Base-by-base conservation (phyloP, 129 eudicot species). In the Scalesia atractyloides region DNA sequence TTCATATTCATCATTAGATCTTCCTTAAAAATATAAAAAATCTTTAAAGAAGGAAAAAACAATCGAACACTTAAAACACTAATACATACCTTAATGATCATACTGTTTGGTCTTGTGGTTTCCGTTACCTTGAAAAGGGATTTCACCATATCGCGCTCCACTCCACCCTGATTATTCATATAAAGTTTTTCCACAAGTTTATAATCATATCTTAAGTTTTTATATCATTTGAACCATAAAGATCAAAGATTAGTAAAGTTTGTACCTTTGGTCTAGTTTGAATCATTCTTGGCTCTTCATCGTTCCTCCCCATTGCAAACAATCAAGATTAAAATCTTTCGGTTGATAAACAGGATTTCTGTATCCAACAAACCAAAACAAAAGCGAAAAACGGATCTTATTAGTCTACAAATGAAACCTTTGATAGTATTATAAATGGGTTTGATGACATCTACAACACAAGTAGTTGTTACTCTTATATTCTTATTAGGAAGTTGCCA, bases 41-140 rank as follows among this genome's bases (percentile, higher is more conserved):
- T 49, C 14, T 50, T 37, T 16, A 65, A 56, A 26, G 3, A 9
- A 9, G 20, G 5, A 17, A 52, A 26, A 63, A 20, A n/a, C n/a
- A 50, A 1, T 18, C 13, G 0, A 33, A 57, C 39, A 54, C 58
- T 19, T 2, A 62, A 60, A 73, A 26, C 26, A 22, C 77, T 2
- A 68, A 60, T 68, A 26, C 26, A 34, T 80, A 84, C 93, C 87
- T 84, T 84, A 22, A 87, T 37, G 67, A 87, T 79, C 93, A 87
- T 70, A 77, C 93, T 87, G 77, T 81, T 84, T 20, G 93, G 89
- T 71, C 93, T 87, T 49, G 68, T 85, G 58, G 81, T 72, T 81
- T 83, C 90, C 7, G 60, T 65, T 64, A 76, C 66, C 39, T 48
- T 78, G 62, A 83, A 76, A 30, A 81, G 76, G 41, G 91, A 72